phyloP scores from a whole-genome alignment of 2,329 filamentous ascomycete species.

The Pyrenophora tritici-repentis region DNA sequence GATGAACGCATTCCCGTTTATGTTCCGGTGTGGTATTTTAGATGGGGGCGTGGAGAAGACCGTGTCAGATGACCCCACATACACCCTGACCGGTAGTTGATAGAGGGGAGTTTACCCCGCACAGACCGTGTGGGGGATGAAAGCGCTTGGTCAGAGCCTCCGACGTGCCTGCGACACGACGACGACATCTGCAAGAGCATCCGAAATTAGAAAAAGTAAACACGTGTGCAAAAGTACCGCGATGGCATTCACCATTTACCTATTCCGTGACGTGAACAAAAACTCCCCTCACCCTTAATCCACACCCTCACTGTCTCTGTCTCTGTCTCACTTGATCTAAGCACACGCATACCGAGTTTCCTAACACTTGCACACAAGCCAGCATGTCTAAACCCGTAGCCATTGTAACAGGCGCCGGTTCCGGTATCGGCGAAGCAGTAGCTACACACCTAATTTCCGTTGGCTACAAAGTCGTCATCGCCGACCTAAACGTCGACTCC shows the following conservation, averaged over 20 bases:
- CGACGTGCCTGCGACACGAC: not conserved
- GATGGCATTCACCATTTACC: no score
- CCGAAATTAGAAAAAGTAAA: not conserved
- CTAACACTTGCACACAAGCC: not conserved
- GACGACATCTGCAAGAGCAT: not conserved
- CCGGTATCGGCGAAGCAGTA: conserved; percentile 53
- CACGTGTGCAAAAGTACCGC: no score
- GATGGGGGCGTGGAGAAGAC: conserved; percentile 4
- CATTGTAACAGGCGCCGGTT: conserved; percentile 53
- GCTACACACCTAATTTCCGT: conserved; percentile 50
- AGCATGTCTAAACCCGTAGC: conserved; percentile 48
- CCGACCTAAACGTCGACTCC: conserved; percentile 48
- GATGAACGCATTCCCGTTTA: not conserved
- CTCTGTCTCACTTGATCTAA: not conserved
- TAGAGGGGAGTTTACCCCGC: conserved; percentile 11
- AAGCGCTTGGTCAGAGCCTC: not conserved
- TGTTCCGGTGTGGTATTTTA: not conserved
- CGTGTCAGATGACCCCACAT: conserved; percentile 16
- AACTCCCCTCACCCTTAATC: not conserved
- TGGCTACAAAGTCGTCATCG: conserved; percentile 51
- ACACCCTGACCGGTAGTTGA: not conserved
- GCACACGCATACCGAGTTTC: not conserved
- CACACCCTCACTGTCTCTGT: not conserved
- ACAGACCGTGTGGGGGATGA: conserved; percentile 18
- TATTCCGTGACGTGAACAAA: no score